Evolutionary conservation across 768 basidiomycete genomes (phyloP).

Genomic region (Hypholoma sublateritium): DNA sequence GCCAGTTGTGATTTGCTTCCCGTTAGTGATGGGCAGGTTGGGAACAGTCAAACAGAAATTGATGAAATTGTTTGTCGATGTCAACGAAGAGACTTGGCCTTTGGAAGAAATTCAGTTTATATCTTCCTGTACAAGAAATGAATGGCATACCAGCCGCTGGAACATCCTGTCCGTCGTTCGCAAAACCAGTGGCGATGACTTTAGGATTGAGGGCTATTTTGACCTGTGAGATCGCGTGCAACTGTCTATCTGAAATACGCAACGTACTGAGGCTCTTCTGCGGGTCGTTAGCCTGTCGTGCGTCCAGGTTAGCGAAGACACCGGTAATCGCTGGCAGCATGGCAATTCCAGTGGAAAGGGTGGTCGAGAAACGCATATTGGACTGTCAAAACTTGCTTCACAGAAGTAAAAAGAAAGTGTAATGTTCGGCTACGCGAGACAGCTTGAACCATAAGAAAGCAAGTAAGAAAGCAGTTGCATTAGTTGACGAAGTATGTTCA

Average conservation of each 20-base stretch:
- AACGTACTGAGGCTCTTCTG: conserved; percentile 44
- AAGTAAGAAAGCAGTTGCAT: neutral
- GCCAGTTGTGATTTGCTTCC: conserved; percentile 43
- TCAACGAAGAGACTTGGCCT: conserved; percentile 50
- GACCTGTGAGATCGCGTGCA: neutral
- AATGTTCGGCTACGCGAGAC: conserved; percentile 3
- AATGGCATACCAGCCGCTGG: conserved; percentile 31
- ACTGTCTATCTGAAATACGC: neutral
- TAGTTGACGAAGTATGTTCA: neutral
- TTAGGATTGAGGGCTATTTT: conserved; percentile 45
- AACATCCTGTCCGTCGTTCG: conserved; percentile 44
- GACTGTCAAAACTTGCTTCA: conserved; percentile 37
- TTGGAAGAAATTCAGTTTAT: neutral
- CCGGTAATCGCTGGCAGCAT: conserved; percentile 38
- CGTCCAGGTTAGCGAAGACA: conserved; percentile 30
- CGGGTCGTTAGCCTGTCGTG: conserved; percentile 33
- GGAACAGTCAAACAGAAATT: conserved; percentile 47
- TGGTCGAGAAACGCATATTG: conserved; percentile 52
- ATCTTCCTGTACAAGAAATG: neutral
- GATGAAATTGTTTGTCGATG: conserved; percentile 60
- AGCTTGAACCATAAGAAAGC: neutral
- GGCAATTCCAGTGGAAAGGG: conserved; percentile 38
- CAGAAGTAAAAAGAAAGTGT: conserved; percentile 45
- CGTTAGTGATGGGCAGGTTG: conserved; percentile 51
- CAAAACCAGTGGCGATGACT: conserved; percentile 48